Base-by-base conservation (phyloP, 805 yeast genomes). In the Sporopachydermia quercuum region DNA sequence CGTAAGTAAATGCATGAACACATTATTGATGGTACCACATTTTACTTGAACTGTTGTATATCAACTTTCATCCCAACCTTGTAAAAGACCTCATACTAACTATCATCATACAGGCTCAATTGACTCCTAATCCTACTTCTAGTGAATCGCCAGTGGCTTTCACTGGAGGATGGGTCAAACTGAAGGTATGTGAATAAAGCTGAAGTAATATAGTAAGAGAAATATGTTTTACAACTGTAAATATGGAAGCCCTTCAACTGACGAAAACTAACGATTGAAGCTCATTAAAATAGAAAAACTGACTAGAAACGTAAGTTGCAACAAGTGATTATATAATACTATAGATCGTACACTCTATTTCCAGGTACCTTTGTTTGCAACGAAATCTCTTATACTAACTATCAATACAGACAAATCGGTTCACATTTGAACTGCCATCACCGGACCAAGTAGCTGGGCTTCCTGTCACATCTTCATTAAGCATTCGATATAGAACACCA, bases 261-360 rank as follows among this genome's bases (percentile, higher is more conserved):
- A 23, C 30, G n/a, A 23, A 23, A 23, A 8, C 30, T 23, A 23
- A 23, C 30, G n/a, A 23, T 23, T 23, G 30, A 23, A 23, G 30
- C 30, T 23, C 30, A n/a, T 23, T n/a, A 23, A 23, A 23, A 23
- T 23, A 23, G 30, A 23, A n/a, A 23, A 23, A n/a, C 30, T 23
- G 30, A 23, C 30, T 8, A 8, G 30, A n/a, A 23, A 23, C n/a
- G 30, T 23, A n/a, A 23, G 30, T 23, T 8, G 8, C 13, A 23
- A n/a, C 13, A 23, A 23, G 30, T n/a, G 8, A n/a, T n/a, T n/a
- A n/a, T n/a, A n/a, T n/a, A n/a, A n/a, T n/a, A n/a, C n/a, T n/a
- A n/a, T n/a, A n/a, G n/a, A n/a, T n/a, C n/a, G n/a, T n/a, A n/a
- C n/a, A n/a, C n/a, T n/a, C n/a, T n/a, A n/a, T n/a, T n/a, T n/a